Evolutionary conservation across 1,284 basidiomycete genomes (phyloP).

Genomic region (Rhodotorula sp.): DNA sequence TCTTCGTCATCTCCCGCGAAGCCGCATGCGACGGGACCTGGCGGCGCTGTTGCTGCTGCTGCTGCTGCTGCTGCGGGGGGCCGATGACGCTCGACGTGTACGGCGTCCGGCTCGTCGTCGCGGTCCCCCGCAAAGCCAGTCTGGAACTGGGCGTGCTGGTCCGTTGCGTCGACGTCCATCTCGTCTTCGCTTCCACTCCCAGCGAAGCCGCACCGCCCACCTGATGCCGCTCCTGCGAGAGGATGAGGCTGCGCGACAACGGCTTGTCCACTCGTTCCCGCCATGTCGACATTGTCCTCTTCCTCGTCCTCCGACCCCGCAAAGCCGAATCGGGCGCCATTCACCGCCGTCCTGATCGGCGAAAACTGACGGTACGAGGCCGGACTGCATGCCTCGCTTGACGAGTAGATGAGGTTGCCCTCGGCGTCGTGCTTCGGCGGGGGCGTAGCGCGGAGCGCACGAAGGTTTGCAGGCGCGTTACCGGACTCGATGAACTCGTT

Average conservation of each 20-base stretch:
- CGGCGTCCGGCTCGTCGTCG: not conserved
- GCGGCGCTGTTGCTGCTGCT: not conserved
- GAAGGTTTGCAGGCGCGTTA: not conserved
- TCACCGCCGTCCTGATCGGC: not conserved
- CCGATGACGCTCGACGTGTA: not conserved
- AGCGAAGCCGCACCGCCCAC: not conserved
- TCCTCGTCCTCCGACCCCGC: conserved; percentile 6
- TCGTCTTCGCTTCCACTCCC: not conserved
- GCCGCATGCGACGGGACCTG: not conserved
- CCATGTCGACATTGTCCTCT: not conserved
- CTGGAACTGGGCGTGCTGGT: not conserved
- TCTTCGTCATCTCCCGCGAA: conserved; percentile 3
- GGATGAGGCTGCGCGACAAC: not conserved
- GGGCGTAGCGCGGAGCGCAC: not conserved
- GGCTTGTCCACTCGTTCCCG: too few species aligned
- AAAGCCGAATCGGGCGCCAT: not conserved
- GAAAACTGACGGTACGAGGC: too few species aligned
- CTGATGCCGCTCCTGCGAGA: not conserved
- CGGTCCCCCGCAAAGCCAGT: not conserved
- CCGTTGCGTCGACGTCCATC: not conserved
- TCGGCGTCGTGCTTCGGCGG: conserved; percentile 7
- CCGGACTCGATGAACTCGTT: conserved; percentile 1
- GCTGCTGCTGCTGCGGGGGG: not conserved
- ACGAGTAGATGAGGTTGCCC: conserved; percentile 1
- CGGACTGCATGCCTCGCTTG: not conserved